Base-by-base conservation (phyloP, 2,329 filamentous ascomycete genomes). In the Sporothrix curviconia region DNA sequence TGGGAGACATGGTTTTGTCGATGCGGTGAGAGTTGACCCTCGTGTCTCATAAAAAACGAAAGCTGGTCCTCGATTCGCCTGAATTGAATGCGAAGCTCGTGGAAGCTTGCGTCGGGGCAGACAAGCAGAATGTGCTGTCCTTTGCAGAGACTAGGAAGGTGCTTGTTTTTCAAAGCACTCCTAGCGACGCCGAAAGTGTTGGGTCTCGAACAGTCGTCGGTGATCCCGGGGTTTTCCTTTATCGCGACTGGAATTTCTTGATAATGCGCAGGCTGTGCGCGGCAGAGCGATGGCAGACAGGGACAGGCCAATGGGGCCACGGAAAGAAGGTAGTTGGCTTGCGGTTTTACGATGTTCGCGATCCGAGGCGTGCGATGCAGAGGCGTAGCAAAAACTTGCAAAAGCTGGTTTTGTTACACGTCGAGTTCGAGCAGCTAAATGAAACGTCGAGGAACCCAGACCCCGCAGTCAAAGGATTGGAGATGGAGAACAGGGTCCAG, bases 1-100 rank as follows among this genome's bases (percentile, higher is more conserved):
- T 91, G 24, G 87, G 87, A 60, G 85, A 84, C 87, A 90, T 40
- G 37, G 37, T 5, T 40, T 17, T 19, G 4, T 19, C 8, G 43
- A 32, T 49, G 43, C 34, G 43, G 43, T 49, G 22, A 9, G 34
- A 39, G 36, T 8, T 32, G n/a, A 9, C 11, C 25, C 42, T 40
- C 53, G 53, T 55, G 19, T 55, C 40, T 55, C 42, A 40, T 39
- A 3, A 12, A 22, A 40, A n/a, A n/a, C 30, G 22, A 34, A 25
- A 42, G 11, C 39, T 36, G 25, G 28, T 46, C 28, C 28, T 28
- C 17, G 17, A 15, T 36, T 25, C 22, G 36, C 12, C 25, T 28
- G 17, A 4, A 43, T 7, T 4, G 2, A 24, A 12, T 54, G 39
- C 39, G 28, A 36, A 54, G 24, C 51, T 25, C 22, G 22, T 11